phyloP scores from a whole-genome alignment of 805 yeast species.

The Schwanniomyces polymorphus region DNA sequence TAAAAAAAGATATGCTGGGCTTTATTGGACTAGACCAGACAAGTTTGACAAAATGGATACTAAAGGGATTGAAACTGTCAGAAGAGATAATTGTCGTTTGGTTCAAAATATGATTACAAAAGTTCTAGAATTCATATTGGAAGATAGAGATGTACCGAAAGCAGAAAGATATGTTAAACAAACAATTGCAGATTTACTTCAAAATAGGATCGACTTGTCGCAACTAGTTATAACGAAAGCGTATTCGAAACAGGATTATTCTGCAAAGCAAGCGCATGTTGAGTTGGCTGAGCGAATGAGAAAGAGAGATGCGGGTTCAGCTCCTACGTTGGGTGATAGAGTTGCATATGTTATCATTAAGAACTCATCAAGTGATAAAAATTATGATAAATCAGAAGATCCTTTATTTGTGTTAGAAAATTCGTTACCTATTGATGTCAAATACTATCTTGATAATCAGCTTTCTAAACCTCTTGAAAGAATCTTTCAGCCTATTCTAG shows the following conservation, averaged over 20 bases:
- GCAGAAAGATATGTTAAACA: conserved; percentile 85
- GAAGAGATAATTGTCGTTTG: conserved; percentile 94
- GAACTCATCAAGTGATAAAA: conserved; percentile 73
- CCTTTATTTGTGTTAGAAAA: conserved; percentile 92
- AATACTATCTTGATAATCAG: conserved; percentile 90
- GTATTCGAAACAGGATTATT: conserved; percentile 82
- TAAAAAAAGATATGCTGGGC: conserved; percentile 95
- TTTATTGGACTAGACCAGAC: conserved; percentile 92
- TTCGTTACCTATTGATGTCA: conserved; percentile 90
- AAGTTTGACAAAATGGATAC: conserved; percentile 96
- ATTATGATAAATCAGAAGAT: conserved; percentile 95
- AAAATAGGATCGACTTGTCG: conserved; percentile 88
- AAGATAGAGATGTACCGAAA: conserved; percentile 80
- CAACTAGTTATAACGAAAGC: conserved; percentile 93
- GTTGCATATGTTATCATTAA: conserved; percentile 90
- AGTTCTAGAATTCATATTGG: conserved; percentile 79
- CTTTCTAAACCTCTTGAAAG: conserved; percentile 88
- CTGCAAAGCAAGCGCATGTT: conserved; percentile 96
- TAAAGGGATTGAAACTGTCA: conserved; percentile 96
- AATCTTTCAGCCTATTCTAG: conserved; percentile 92
- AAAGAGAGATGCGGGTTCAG: conserved; percentile 95
- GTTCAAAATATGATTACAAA: conserved; percentile 95
- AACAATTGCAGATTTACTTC: conserved; percentile 85
- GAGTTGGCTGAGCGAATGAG: conserved; percentile 95
- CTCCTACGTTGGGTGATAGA: conserved; percentile 96